phyloP scores from a whole-genome alignment of 805 yeast genomes.

The Hanseniaspora thailandica region DNA sequence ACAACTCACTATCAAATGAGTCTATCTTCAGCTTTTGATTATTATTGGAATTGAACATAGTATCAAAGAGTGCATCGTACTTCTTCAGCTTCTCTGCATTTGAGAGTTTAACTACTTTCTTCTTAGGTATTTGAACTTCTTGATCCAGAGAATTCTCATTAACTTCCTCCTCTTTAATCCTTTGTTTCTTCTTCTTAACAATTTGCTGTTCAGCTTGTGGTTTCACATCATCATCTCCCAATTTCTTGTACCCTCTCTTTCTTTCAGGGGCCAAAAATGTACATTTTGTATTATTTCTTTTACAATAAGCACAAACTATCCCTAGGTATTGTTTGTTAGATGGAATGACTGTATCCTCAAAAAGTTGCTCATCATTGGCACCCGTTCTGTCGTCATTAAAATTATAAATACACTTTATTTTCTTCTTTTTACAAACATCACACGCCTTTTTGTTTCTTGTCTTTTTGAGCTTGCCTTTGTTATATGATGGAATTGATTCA shows the following conservation, averaged over 20 bases:
- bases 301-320: constrained; percentile 5
- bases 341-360: constrained; percentile 6
- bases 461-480: constrained; percentile 21
- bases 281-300: constrained; percentile 1
- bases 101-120: constrained; percentile 14
- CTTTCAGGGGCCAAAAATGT: constrained; percentile 13
- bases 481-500: background rate
- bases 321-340: constrained; percentile 12
- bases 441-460: constrained; percentile 37
- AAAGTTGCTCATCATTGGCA: background rate
- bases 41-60: constrained; percentile 15
- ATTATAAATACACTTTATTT: constrained; percentile 47
- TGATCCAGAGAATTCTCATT: background rate
- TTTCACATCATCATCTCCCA: background rate
- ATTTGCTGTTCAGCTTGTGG: background rate
- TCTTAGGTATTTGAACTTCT: background rate
- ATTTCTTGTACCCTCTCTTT: constrained; percentile 10
- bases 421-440: constrained; percentile 49
- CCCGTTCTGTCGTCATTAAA: background rate
- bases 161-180: background rate
- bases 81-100: constrained; percentile 18
- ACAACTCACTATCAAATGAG: constrained; percentile 22
- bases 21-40: constrained; percentile 17
- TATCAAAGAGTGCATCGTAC: constrained; percentile 21
- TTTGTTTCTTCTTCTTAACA: background rate